Percentiles rank a stretch among this genome's conserved stretches.
phyloP scores from a whole-genome alignment of 331 rosid species.

The Ulmus americana region DNA sequence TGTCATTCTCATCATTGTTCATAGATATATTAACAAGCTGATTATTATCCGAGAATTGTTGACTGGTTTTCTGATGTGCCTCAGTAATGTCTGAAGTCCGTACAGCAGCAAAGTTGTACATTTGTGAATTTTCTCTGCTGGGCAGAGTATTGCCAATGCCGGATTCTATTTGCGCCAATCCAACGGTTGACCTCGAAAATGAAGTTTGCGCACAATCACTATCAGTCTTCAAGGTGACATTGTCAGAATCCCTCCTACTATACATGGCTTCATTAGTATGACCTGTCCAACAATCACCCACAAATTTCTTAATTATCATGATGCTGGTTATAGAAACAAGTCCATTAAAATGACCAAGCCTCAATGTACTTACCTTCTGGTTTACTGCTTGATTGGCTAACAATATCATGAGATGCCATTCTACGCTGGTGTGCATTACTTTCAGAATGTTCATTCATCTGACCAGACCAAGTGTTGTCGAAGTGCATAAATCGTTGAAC shows the following conservation, averaged over 20 bases:
- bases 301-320: conserved; percentile 3
- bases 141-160: conserved; percentile 7
- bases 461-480: conserved; percentile 31
- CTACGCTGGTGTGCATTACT: conserved; percentile 27
- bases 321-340: conserved; percentile 5
- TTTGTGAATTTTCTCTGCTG: conserved; percentile 22
- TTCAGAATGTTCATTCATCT: conserved; percentile 30
- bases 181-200: conserved; percentile 28
- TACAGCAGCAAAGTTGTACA: conserved; percentile 15
- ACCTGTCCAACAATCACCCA: conserved; percentile 35
- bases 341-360: conserved; percentile 1
- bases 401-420: conserved; percentile 22
- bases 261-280: conserved; percentile 27
- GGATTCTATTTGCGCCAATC: conserved; percentile 23
- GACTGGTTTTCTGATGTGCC: conserved; percentile 21
- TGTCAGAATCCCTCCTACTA: conserved; percentile 28
- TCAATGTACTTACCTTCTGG: conserved; percentile 32
- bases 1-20: conserved; percentile 28
- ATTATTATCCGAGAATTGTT: conserved; percentile 25
- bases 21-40: conserved; percentile 29
- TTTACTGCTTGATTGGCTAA: conserved; percentile 25
- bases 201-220: conserved; percentile 24
- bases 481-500: conserved; percentile 28
- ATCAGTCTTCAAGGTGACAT: conserved; percentile 22
- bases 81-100: conserved; percentile 25